Evolutionary conservation across 192 early-diverging fungal genomes (phyloP).

Genomic region (Backusella morwellensis): DNA sequence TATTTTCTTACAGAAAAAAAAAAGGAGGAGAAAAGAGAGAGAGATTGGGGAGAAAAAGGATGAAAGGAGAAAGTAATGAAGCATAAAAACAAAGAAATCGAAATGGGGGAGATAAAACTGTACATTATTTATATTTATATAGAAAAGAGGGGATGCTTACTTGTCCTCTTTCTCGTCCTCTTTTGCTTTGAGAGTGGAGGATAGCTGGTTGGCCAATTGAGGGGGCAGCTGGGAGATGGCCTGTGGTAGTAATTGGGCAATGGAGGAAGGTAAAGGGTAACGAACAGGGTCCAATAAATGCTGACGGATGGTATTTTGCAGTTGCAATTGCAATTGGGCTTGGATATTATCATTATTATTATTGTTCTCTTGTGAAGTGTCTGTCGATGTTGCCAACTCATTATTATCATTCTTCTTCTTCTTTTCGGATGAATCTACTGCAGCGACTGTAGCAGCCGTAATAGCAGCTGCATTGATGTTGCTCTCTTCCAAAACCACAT

Average conservation of each 20-base stretch:
- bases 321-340: conserved; percentile 33
- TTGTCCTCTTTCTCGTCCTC: background rate
- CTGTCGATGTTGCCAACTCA: background rate
- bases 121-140: background rate
- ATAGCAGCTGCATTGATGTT: background rate
- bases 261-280: conserved; percentile 31
- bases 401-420: background rate
- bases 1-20: background rate
- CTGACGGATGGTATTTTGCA: conserved; percentile 39
- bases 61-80: background rate
- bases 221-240: conserved; percentile 36
- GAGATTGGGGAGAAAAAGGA: background rate
- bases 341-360: background rate
- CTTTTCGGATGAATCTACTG: background rate
- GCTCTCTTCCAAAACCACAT: background rate
- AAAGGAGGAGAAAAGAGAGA: background rate
- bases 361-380: background rate
- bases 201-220: conserved; percentile 29
- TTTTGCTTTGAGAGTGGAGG: conserved; percentile 11
- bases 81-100: background rate
- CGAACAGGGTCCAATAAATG: conserved; percentile 34
- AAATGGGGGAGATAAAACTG: background rate
- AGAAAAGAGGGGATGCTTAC: background rate
- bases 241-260: conserved; percentile 35
- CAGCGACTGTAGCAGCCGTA: background rate